Conservation (phyloP, 1,284 basidiomycete species). For the Tetrapyrgos nigripes region DNA sequence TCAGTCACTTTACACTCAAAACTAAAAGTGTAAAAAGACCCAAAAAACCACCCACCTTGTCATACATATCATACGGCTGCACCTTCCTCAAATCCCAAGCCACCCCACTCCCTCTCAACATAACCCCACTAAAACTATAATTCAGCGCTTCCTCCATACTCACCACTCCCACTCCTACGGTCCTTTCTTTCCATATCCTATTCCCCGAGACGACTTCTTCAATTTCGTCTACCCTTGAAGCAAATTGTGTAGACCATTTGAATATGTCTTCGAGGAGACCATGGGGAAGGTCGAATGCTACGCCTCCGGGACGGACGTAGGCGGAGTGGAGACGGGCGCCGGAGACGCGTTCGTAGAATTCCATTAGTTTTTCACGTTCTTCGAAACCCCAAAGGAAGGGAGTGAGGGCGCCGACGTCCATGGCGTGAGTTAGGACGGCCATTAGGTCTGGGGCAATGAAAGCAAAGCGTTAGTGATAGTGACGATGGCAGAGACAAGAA, state of each 20-base stretch:
- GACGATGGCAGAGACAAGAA: not conserved
- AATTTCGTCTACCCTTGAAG: slow-evolving; percentile 92
- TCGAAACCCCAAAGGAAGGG: slow-evolving; percentile 99
- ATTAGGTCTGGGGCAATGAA: slow-evolving; percentile 79
- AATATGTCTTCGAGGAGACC: slow-evolving; percentile 97
- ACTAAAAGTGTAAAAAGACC: not conserved
- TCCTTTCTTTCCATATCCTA: slow-evolving; percentile 97
- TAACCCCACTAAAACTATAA: slow-evolving; percentile 96
- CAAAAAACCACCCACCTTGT: slow-evolving; percentile 70
- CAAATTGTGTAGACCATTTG: slow-evolving; percentile 97
- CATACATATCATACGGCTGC: slow-evolving; percentile 96
- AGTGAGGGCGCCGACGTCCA: slow-evolving; percentile 98
- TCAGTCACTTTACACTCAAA: not conserved
- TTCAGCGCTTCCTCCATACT: slow-evolving; percentile 93
- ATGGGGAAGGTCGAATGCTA: slow-evolving; percentile 97
- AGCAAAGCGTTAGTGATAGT: not conserved
- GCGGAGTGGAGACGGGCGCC: slow-evolving; percentile 97
- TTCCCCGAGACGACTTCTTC: slow-evolving; percentile 98
- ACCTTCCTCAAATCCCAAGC: slow-evolving; percentile 97
- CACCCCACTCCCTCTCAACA: slow-evolving; percentile 94
- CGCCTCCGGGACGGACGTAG: slow-evolving; percentile 98
- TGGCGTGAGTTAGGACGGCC: slow-evolving; percentile 95
- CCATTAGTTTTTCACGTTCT: slow-evolving; percentile 99
- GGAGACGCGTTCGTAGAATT: slow-evolving; percentile 99
- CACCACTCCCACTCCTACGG: slow-evolving; percentile 90